Evolutionary conservation across 2,329 filamentous ascomycete genomes (phyloP), one percentile per base, ranked within the genome.

Genomic region (Chaetomiaceae sp.): DNA sequence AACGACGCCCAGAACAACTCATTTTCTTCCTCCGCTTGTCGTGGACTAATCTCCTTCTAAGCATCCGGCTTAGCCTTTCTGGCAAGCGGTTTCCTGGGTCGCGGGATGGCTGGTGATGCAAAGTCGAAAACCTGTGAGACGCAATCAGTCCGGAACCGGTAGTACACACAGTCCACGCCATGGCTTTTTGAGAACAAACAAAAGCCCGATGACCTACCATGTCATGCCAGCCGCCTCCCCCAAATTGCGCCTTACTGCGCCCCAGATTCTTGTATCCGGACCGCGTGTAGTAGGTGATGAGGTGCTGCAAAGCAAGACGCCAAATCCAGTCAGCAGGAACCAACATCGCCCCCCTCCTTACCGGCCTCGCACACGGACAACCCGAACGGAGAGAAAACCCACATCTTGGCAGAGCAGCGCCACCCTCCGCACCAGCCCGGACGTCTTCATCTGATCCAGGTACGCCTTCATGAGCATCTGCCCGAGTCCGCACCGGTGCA

Each of bases 161-260:
- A 6, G 22, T 24, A n/a, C 29, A 5, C 14, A 32, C 12, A 6
- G n/a, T 32, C 10, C 29, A 32, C 29, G 15, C 14, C 6, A 32
- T n/a, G n/a, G n/a, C 29, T 24, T 24, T 5, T 5, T 5, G 22
- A 24, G 22, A 24, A n/a, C 7, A 22, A 12, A 17, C 10, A 24
- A 29, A 11, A 29, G 22, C 14, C n/a, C n/a, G 41, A 26, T 6
- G 17, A 49, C 73, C 64, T 63, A 89, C 85, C 86, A 95, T 81
- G 62, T 93, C 83, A 56, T 79, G 74, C 88, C 89, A 95, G 15
- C 80, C 83, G 26, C 88, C 86, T 30, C 88, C 88, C 17, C 83
- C 85, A 66, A 88, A 89, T 48, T 77, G 72, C 41, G 79, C 83
- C 49, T 77, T 68, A 63, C 88, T 93, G 40, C 73, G 69, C 0